Evolutionary conservation across 345 rosid species (phyloP).

Genomic region (Capsella bursapastoris): DNA sequence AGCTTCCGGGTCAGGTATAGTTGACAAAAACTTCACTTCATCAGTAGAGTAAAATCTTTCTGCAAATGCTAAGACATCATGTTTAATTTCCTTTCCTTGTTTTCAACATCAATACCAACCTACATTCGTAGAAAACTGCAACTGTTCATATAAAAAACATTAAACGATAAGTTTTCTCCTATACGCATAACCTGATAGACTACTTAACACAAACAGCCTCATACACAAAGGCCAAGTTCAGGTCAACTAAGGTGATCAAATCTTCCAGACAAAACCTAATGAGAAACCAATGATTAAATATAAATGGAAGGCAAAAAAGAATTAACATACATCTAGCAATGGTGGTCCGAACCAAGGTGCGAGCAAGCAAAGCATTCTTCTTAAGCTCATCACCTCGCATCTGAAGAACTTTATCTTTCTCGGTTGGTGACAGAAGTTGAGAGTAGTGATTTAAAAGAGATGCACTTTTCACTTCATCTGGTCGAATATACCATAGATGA

Average conservation of each 20-base stretch:
- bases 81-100: slow-evolving; percentile 66
- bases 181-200: no score
- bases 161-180: background rate
- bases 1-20: slow-evolving; percentile 61
- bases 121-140: slow-evolving; percentile 16
- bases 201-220: background rate
- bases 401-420: slow-evolving; percentile 59
- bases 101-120: slow-evolving; percentile 95
- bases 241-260: background rate
- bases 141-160: slow-evolving; percentile 1
- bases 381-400: slow-evolving; percentile 60
- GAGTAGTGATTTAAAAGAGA: slow-evolving; percentile 63
- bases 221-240: background rate
- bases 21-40: slow-evolving; percentile 63
- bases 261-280: background rate
- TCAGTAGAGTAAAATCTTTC: slow-evolving; percentile 59
- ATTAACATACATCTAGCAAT: slow-evolving; percentile 74
- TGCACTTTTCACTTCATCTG: slow-evolving; percentile 68
- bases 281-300: background rate
- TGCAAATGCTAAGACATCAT: slow-evolving; percentile 62
- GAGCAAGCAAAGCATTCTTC: slow-evolving; percentile 80
- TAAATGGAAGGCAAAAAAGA: background rate
- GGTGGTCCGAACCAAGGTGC: slow-evolving; percentile 80
- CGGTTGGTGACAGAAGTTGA: slow-evolving; percentile 67
- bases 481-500: slow-evolving; percentile 78